A percentile compares a stretch with the other conserved stretches of the same genome.
These are phyloP conservation scores for Claviceps paspali DNA, from an alignment of 2,329 filamentous ascomycete genomes.

Conservation along the genomic window DNA sequence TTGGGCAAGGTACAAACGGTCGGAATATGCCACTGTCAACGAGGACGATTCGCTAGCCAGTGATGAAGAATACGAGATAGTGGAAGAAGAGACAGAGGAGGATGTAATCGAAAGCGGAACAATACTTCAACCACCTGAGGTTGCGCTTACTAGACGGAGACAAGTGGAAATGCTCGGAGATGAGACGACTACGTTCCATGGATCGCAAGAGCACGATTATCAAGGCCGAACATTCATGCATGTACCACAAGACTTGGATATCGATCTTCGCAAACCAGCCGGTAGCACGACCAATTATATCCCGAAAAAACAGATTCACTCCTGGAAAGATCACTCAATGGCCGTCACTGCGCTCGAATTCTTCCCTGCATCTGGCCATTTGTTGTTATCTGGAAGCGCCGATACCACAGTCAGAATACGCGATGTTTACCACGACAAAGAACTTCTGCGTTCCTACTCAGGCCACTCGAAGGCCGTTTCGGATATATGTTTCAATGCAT, in stretches of 20 bases:
- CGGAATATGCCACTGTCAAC: conserved; percentile 58
- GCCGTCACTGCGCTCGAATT: conserved; percentile 81
- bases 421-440: conserved; percentile 81
- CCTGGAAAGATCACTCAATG: conserved; percentile 73
- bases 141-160: conserved; percentile 39
- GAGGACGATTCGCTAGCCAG: conserved; percentile 63
- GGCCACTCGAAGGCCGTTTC: conserved; percentile 85
- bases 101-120: conserved; percentile 50
- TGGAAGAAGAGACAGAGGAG: conserved; percentile 63
- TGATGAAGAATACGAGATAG: conserved; percentile 64
- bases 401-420: conserved; percentile 87
- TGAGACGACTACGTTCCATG: conserved; percentile 82
- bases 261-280: conserved; percentile 68
- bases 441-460: conserved; percentile 78
- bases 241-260: conserved; percentile 75
- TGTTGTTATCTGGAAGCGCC: conserved; percentile 78
- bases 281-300: conserved; percentile 79
- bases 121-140: conserved; percentile 38
- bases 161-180: conserved; percentile 44
- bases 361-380: conserved; percentile 75
- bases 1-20: conserved; percentile 71
- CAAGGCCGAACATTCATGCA: conserved; percentile 97
- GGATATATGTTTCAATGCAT: conserved; percentile 72
- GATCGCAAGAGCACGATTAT: conserved; percentile 73
- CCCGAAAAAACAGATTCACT: conserved; percentile 84